Percentiles rank a stretch among this genome's conserved stretches.
phyloP scores from a whole-genome alignment of 768 basidiomycete species.

The Tylopilus cervinicoccineus region DNA sequence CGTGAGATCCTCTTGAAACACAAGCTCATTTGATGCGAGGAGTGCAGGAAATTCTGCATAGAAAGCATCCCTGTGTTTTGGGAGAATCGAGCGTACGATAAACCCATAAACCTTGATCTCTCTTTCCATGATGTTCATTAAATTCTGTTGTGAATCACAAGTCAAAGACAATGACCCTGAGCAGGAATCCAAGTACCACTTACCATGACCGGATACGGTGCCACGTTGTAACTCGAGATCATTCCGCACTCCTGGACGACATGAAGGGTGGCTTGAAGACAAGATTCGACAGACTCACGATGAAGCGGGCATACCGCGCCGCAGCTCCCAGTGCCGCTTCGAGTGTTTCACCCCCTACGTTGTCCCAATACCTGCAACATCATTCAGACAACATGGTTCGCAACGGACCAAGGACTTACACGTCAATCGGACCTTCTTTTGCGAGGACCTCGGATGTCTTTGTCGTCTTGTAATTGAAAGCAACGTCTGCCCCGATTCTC shows the following conservation, averaged over 20 bases:
- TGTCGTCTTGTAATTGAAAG: conserved; percentile 3
- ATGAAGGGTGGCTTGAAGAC: neutral
- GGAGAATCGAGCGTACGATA: neutral
- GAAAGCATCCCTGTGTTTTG: neutral
- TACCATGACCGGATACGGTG: neutral
- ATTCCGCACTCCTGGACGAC: neutral
- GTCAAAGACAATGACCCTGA: neutral
- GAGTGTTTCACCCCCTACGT: conserved; percentile 4
- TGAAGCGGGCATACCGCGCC: conserved; percentile 6
- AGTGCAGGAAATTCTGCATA: neutral
- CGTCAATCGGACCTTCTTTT: conserved; percentile 3
- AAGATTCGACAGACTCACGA: neutral
- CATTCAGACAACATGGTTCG: neutral
- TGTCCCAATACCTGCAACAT: conserved; percentile 1
- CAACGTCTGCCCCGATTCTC: conserved; percentile 1
- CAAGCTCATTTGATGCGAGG: conserved; percentile 1
- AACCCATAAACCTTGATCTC: conserved; percentile 1
- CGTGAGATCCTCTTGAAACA: neutral
- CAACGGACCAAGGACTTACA: neutral
- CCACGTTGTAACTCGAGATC: neutral
- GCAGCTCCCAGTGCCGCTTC: conserved; percentile 1
- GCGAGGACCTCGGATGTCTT: conserved; percentile 4
- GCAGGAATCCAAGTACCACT: neutral
- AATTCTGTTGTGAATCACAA: neutral
- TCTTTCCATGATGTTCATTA: neutral